phyloP scores from a whole-genome alignment of 495 filamentous ascomycete genomes.

The Penicillium robsamsonii region DNA sequence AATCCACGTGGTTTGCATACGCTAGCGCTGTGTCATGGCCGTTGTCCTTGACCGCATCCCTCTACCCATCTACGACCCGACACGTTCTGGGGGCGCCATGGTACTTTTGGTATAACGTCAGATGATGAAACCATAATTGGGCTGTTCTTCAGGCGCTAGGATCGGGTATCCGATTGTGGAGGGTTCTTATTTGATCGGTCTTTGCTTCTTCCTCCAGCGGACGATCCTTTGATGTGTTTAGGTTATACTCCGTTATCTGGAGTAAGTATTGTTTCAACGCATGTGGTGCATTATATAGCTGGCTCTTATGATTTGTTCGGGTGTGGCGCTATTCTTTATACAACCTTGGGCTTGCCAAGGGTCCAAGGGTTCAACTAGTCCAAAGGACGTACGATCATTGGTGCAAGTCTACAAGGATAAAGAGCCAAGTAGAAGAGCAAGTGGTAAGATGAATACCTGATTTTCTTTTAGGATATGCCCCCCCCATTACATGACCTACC shows the following conservation, averaged over 20 bases:
- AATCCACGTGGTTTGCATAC: constrained; percentile 13
- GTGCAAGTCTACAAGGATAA: neutral
- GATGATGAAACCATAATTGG: neutral
- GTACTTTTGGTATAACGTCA: neutral
- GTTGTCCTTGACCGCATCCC: constrained; percentile 13
- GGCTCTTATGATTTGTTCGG: constrained; percentile 3
- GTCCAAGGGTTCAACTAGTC: neutral
- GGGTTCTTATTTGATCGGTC: constrained; percentile 6
- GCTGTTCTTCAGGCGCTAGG: constrained; percentile 1
- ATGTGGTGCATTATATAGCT: constrained; percentile 6
- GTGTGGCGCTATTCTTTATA: neutral
- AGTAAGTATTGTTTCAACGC: neutral
- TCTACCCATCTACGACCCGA: constrained; percentile 4
- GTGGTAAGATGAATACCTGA: neutral
- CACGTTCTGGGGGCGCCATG: constrained; percentile 1
- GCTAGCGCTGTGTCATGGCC: neutral
- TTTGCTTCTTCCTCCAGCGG: neutral
- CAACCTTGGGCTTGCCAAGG: neutral
- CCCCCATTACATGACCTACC: constrained; percentile 2
- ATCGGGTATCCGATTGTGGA: neutral
- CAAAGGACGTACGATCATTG: neutral
- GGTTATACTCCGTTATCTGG: neutral
- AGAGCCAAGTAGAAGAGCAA: neutral
- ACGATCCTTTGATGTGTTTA: neutral
- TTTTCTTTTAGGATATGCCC: neutral